phyloP scores from a whole-genome alignment of 306 rosid genomes.

The Dalbergia oliveri region DNA sequence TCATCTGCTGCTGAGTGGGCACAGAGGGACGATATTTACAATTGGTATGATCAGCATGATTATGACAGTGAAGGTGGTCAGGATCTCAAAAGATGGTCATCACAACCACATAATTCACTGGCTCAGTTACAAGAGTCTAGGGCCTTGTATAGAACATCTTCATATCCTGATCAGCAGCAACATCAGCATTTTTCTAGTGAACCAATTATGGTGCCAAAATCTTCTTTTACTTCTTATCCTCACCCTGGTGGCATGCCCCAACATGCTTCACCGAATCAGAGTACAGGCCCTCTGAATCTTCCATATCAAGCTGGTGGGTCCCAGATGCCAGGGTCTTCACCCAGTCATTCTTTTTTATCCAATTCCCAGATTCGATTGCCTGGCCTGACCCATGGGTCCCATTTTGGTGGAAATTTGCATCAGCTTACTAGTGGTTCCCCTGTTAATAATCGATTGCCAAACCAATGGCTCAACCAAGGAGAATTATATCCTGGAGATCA shows the following conservation, averaged over 20 bases:
- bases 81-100: conserved; percentile 66
- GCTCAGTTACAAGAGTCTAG: conserved; percentile 44
- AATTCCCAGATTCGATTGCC: conserved; percentile 62
- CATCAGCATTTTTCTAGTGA: conserved; percentile 61
- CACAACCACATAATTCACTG: conserved; percentile 58
- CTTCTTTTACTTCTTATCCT: conserved; percentile 66
- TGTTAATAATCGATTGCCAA: conserved; percentile 55
- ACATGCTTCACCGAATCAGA: conserved; percentile 54
- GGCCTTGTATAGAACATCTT: conserved; percentile 64
- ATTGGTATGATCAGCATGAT: conserved; percentile 60
- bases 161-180: conserved; percentile 62
- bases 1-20: conserved; percentile 68
- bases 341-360: conserved; percentile 50
- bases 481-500: conserved; percentile 67
- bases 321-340: conserved; percentile 55
- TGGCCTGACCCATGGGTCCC: conserved; percentile 60
- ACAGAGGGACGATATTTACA: conserved; percentile 56
- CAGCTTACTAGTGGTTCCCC: conserved; percentile 53
- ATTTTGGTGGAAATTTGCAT: conserved; percentile 52
- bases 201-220: conserved; percentile 60
- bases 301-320: conserved; percentile 57
- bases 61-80: conserved; percentile 53
- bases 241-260: conserved; percentile 64
- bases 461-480: conserved; percentile 58
- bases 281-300: conserved; percentile 50